A percentile compares a stretch with the other conserved stretches of the same genome.
Conservation (phyloP, 768 basidiomycete genomes). For the Trametes punicea region DNA sequence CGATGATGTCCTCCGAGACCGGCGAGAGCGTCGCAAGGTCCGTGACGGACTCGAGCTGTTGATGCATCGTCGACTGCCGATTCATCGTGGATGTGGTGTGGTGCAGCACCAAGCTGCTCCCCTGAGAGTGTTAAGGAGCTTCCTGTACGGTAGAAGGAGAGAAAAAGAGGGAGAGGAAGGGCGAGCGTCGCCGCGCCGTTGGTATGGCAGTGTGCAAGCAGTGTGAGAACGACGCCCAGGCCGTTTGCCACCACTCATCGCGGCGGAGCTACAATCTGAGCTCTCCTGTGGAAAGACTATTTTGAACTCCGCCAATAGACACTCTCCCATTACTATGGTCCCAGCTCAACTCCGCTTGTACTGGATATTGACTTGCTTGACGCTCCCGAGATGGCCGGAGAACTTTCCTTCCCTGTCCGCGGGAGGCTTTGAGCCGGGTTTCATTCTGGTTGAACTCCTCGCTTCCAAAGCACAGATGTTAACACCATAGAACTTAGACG, state of each 20-base stretch:
- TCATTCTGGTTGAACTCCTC: no score
- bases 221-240: constrained; percentile 12
- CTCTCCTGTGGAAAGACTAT: no score
- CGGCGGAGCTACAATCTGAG: constrained; percentile 2
- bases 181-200: constrained; percentile 15
- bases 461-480: no score
- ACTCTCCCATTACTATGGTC: background rate
- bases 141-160: constrained; percentile 13
- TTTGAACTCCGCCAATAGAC: background rate
- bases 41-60: constrained; percentile 66
- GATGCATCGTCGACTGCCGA: constrained; percentile 53
- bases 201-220: constrained; percentile 22
- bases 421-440: no score
- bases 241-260: background rate
- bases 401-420: background rate
- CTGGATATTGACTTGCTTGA: no score
- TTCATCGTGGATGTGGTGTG: constrained; percentile 31
- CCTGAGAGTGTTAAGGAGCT: constrained; percentile 4
- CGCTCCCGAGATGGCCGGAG: background rate
- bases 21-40: constrained; percentile 68
- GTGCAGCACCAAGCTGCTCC: constrained; percentile 17
- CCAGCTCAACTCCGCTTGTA: background rate
- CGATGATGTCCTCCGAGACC: constrained; percentile 80
- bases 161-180: constrained; percentile 19
- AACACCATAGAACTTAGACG: no score